Percentiles rank a stretch among this genome's conserved stretches.
phyloP scores from a whole-genome alignment of 768 basidiomycete genomes.

The Lactarius hatsudake region DNA sequence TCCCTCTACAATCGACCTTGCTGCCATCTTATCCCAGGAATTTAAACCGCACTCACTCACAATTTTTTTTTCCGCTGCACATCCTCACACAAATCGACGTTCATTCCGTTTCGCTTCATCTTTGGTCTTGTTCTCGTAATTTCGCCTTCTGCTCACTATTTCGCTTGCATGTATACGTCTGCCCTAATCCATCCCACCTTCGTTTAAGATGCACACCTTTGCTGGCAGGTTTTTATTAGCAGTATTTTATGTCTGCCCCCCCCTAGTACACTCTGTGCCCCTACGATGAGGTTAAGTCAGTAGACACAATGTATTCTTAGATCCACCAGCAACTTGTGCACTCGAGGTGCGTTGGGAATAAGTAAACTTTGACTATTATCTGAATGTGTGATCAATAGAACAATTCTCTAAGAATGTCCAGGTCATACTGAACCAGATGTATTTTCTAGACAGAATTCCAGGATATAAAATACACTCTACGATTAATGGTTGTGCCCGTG shows the following conservation, averaged over 20 bases:
- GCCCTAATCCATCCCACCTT: slow-evolving; percentile 22
- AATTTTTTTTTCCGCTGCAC: slow-evolving; percentile 16
- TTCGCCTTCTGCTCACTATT: slow-evolving; percentile 12
- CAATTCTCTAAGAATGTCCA: neutral
- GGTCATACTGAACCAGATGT: neutral
- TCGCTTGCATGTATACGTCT: slow-evolving; percentile 22
- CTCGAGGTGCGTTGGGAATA: slow-evolving; percentile 16
- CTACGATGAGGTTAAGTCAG: slow-evolving; percentile 27
- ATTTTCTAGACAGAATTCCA: slow-evolving; percentile 5
- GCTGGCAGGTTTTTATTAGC: slow-evolving; percentile 25
- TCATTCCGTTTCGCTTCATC: slow-evolving; percentile 19
- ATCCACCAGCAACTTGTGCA: slow-evolving; percentile 16
- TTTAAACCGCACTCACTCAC: slow-evolving; percentile 21
- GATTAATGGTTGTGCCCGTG: slow-evolving; percentile 48
- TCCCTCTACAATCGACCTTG: slow-evolving; percentile 16
- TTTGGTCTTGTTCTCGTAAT: slow-evolving; percentile 14
- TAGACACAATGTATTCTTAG: slow-evolving; percentile 36
- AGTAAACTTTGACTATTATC: slow-evolving; percentile 10
- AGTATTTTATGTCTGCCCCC: slow-evolving; percentile 24
- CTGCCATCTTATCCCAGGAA: slow-evolving; percentile 27
- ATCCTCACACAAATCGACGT: slow-evolving; percentile 15
- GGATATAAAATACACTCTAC: slow-evolving; percentile 18
- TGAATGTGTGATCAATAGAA: neutral
- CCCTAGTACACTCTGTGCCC: slow-evolving; percentile 21
- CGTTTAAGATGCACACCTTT: slow-evolving; percentile 16